Evolutionary conservation across 1,284 basidiomycete species (phyloP).

Genomic region (Volvariella volvacea): DNA sequence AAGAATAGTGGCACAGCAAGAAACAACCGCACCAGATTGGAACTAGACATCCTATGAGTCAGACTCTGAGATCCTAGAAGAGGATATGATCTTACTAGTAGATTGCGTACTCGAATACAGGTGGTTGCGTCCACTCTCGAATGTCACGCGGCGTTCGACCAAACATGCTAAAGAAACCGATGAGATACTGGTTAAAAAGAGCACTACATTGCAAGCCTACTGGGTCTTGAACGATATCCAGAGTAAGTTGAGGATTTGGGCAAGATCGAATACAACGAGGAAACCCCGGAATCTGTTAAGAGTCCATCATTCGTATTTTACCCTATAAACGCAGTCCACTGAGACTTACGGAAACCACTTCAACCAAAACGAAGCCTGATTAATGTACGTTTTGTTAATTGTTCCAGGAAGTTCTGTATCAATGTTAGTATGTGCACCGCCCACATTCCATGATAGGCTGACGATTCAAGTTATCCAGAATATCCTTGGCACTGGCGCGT

Average conservation of each 20-base stretch:
- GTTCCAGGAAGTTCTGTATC: constrained; percentile 54
- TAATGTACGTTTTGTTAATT: constrained; percentile 78
- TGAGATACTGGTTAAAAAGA: too few relatives aligned
- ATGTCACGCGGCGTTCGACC: constrained; percentile 95
- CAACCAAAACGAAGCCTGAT: constrained; percentile 87
- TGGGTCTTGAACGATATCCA: constrained; percentile 80
- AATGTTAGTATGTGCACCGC: constrained; percentile 6
- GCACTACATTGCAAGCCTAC: constrained; percentile 25
- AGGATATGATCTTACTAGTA: constrained; percentile 61
- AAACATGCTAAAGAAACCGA: constrained; percentile 50
- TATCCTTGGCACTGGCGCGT: constrained; percentile 61
- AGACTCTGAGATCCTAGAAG: neutral
- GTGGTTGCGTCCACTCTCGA: constrained; percentile 93
- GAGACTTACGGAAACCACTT: constrained; percentile 84
- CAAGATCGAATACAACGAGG: constrained; percentile 90
- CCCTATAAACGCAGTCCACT: constrained; percentile 4
- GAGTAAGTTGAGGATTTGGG: constrained; percentile 88
- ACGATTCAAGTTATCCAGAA: constrained; percentile 66
- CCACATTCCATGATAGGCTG: constrained; percentile 15
- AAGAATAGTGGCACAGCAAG: neutral
- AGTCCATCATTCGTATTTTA: neutral
- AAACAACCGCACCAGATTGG: constrained; percentile 1
- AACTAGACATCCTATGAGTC: neutral
- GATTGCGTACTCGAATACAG: constrained; percentile 86
- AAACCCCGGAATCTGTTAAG: constrained; percentile 77